Evolutionary conservation across 352 stramenopile species (phyloP), one percentile per base, ranked within the genome.

Genomic region (Globisporangium abappressorium): DNA sequence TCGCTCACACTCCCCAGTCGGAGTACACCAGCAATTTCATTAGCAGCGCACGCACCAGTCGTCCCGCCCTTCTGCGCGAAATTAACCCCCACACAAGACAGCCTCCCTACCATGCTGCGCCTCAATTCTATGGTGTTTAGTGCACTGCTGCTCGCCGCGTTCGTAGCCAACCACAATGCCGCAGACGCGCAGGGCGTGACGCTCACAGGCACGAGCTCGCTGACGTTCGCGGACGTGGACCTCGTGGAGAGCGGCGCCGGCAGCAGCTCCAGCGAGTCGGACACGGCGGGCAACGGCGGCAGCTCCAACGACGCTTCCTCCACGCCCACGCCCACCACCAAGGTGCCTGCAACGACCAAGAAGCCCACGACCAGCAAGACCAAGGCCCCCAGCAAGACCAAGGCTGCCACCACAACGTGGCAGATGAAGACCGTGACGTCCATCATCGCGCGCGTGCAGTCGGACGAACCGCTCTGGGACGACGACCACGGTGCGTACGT

Each of bases 391-490:
- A 65, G 28, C 15, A 57, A 57, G 62, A 34, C 53, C 14, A 58
- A 34, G 43, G 18, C 18, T 14, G 9, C 5, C 33, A 9, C 59
- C 5, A 12, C 30, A 2, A n/a, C 62, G 2, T 67, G 62, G 62
- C 64, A 24, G 14, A 64, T 69, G 55, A 69, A 57, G 64, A 38
- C 69, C 22, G 77, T 84, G 28, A 59, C 55, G 5, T 66, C 65
- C 8, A 65, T 84, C 62, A 64, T 76, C 33, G 74, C 62, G 14
- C 77, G 77, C 28, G 77, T 80, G 11, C 69, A 84, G 67, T 56
- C 54, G 14, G 72, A 77, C 38, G 41, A 69, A 24, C 77, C 77
- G 6, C 59, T 71, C 20, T 78, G 69, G 71, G 70, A 77, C 55
- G 68, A 66, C 24, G 69, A 74, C 22, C 62, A 70, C 57, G 20